Conservation (phyloP, 2,329 filamentous ascomycete species). For the Verticillium klebahnii region DNA sequence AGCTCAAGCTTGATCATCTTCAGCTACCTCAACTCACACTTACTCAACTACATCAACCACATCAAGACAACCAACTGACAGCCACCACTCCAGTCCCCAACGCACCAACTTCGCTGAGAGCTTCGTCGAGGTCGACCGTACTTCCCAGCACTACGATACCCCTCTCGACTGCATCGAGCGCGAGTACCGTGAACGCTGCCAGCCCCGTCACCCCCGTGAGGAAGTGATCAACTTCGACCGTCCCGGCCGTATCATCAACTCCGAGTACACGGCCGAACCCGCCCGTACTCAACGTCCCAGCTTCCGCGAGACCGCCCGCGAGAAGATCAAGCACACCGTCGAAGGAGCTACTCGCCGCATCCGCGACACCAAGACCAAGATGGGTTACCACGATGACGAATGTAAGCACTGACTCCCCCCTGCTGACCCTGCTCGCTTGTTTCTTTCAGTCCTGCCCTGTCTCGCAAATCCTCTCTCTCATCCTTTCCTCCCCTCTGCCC, state of each 20-base stretch:
- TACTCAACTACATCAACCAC: constrained; percentile 25
- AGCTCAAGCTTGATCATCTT: neutral
- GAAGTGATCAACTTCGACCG: constrained; percentile 34
- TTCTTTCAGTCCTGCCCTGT: neutral
- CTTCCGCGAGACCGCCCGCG: constrained; percentile 45
- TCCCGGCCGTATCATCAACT: constrained; percentile 12
- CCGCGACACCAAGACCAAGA: constrained; percentile 46
- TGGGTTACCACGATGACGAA: constrained; percentile 63
- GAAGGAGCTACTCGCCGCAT: constrained; percentile 38
- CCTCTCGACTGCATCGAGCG: constrained; percentile 61
- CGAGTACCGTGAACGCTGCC: constrained; percentile 60
- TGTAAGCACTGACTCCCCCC: constrained; percentile 34
- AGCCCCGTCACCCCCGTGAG: constrained; percentile 41
- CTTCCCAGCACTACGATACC: constrained; percentile 40
- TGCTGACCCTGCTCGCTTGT: neutral
- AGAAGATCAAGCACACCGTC: constrained; percentile 61
- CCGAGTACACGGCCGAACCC: constrained; percentile 33
- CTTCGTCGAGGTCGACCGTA: constrained; percentile 61
- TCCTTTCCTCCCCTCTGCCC: constrained; percentile 10
- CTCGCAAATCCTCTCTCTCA: constrained; percentile 1
- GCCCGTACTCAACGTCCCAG: constrained; percentile 35
- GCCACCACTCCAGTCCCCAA: constrained; percentile 11
- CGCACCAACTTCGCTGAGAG: constrained; percentile 51
- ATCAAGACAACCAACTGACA: constrained; percentile 15
- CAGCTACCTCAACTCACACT: constrained; percentile 6